Evolutionary conservation across 2,329 filamentous ascomycete species (phyloP).

Genomic region (Claviceps capensis): DNA sequence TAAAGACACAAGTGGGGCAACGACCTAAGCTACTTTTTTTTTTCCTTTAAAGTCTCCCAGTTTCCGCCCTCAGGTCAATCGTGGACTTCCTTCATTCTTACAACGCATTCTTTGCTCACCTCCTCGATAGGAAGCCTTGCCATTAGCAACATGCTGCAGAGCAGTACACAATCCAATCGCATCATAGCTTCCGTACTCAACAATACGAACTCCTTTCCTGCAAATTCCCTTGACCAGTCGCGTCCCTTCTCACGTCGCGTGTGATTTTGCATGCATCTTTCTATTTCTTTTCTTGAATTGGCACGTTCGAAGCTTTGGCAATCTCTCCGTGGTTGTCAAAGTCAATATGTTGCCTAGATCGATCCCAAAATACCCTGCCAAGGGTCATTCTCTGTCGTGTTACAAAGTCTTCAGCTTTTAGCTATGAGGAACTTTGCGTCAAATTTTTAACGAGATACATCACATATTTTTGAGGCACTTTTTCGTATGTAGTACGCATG

Average conservation of each 20-base stretch:
- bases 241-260: not conserved
- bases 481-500: not conserved
- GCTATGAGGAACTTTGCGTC: constrained; percentile 78
- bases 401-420: constrained; percentile 62
- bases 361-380: constrained; percentile 68
- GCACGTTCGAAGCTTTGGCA: constrained; percentile 92
- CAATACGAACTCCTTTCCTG: not conserved
- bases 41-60: not conserved
- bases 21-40: not conserved
- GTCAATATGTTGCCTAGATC: constrained; percentile 81
- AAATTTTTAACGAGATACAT: constrained; percentile 68
- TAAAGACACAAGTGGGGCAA: not conserved
- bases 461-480: too few relatives aligned
- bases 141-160: not conserved
- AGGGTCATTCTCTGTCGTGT: constrained; percentile 87
- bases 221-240: not conserved
- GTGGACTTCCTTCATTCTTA: not conserved
- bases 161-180: too few relatives aligned
- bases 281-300: constrained; percentile 17
- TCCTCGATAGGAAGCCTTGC: not conserved
- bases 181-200: not conserved
- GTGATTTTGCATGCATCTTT: not conserved
- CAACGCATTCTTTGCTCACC: too few relatives aligned
- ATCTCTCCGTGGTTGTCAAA: constrained; percentile 57
- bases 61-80: not conserved